Evolutionary conservation across 2,329 filamentous ascomycete genomes (phyloP).

Genomic region (Clarireedia homoeocarpa): DNA sequence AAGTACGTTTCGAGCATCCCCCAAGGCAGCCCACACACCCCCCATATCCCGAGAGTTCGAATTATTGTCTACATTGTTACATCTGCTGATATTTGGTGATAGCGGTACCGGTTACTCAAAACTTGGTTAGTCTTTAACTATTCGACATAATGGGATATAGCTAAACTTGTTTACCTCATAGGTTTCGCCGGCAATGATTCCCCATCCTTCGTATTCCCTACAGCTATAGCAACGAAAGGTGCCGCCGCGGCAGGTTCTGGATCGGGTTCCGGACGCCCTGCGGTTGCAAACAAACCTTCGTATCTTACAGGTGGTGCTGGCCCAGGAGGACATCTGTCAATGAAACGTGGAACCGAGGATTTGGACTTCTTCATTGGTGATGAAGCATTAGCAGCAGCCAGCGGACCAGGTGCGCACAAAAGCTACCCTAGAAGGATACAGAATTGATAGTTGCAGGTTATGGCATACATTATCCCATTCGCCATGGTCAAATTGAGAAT

Average conservation of each 20-base stretch:
- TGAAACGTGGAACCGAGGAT: slow-evolving; percentile 93
- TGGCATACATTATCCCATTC: slow-evolving; percentile 93
- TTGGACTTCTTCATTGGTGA: slow-evolving; percentile 98
- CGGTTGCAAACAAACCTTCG: slow-evolving; percentile 89
- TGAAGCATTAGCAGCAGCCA: slow-evolving; percentile 78
- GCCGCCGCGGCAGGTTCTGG: slow-evolving; percentile 61
- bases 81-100: slow-evolving; percentile 28
- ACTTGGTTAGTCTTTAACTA: slow-evolving; percentile 61
- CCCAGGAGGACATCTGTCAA: slow-evolving; percentile 71
- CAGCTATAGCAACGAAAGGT: slow-evolving; percentile 93
- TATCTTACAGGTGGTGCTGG: slow-evolving; percentile 90
- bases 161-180: slow-evolving; percentile 32
- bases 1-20: slow-evolving; percentile 62
- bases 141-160: not conserved
- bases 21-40: slow-evolving; percentile 10
- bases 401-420: slow-evolving; percentile 61
- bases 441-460: slow-evolving; percentile 53
- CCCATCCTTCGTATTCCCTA: slow-evolving; percentile 98
- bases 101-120: slow-evolving; percentile 99
- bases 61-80: not conserved
- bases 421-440: slow-evolving; percentile 5
- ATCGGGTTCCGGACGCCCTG: slow-evolving; percentile 78
- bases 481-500: slow-evolving; percentile 97
- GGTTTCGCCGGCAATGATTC: slow-evolving; percentile 99
- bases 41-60: not conserved